A percentile compares a stretch with the other conserved stretches of the same genome.
phyloP scores from a whole-genome alignment of 176 grass and related monocot species.

The Oryza meridionalis region DNA sequence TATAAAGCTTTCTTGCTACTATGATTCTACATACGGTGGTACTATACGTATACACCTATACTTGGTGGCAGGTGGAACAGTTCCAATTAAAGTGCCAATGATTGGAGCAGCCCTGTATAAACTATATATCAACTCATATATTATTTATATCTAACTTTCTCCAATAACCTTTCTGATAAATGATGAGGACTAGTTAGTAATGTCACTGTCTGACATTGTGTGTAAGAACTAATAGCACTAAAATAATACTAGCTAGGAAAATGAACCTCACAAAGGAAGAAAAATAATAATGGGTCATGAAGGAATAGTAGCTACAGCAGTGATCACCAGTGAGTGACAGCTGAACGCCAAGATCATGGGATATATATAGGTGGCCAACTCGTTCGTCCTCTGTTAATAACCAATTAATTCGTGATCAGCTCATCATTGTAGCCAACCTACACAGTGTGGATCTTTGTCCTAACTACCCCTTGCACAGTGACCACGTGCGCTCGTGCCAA shows the following conservation, averaged over 20 bases:
- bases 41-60: no score
- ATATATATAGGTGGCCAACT: background rate
- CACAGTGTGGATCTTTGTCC: background rate
- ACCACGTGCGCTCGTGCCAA: background rate
- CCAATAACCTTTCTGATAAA: background rate
- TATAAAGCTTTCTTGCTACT: no score
- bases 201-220: background rate
- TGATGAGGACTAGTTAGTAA: background rate
- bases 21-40: no score
- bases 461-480: background rate
- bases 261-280: background rate
- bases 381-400: background rate
- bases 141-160: no score
- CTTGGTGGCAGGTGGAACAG: no score
- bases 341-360: background rate
- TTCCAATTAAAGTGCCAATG: no score
- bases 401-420: background rate
- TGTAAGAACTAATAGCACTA: background rate
- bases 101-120: no score
- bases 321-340: constrained; percentile 1
- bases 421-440: background rate
- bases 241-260: background rate
- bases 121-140: no score
- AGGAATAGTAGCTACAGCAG: background rate
- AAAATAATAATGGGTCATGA: background rate